These are phyloP conservation scores for Globisporangium uncinulatum DNA, from an alignment of 352 stramenopile species.

Conservation along the genomic window DNA sequence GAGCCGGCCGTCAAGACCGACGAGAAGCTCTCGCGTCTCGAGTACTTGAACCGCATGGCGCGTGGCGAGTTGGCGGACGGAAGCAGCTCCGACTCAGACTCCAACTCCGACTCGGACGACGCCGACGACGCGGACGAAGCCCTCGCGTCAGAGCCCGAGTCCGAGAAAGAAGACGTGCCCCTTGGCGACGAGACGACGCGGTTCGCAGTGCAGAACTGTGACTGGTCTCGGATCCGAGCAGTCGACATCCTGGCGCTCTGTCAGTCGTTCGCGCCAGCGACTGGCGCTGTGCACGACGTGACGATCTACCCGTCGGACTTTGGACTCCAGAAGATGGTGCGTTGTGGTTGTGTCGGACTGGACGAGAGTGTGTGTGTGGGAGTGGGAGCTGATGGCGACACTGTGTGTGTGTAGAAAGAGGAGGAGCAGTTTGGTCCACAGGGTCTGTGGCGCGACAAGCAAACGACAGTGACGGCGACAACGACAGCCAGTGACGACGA, in stretches of 20 bases:
- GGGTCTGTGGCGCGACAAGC: constrained; percentile 51
- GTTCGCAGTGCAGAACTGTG: constrained; percentile 94
- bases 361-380: neutral
- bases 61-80: constrained; percentile 55
- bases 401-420: constrained; percentile 47
- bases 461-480: constrained; percentile 11
- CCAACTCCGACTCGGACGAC: constrained; percentile 34
- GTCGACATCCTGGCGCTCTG: constrained; percentile 95
- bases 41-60: constrained; percentile 84
- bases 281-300: constrained; percentile 86
- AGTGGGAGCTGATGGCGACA: neutral
- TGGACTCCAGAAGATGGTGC: constrained; percentile 91
- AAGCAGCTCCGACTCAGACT: constrained; percentile 34
- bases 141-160: constrained; percentile 26
- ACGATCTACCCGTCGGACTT: constrained; percentile 96
- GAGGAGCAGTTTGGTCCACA: constrained; percentile 70
- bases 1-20: constrained; percentile 31
- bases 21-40: constrained; percentile 70
- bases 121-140: constrained; percentile 23
- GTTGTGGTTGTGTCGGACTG: constrained; percentile 3
- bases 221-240: constrained; percentile 95
- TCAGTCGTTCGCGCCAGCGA: constrained; percentile 90
- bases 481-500: too few relatives aligned
- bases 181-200: constrained; percentile 81
- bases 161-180: constrained; percentile 71